phyloP scores from a whole-genome alignment of 1,284 basidiomycete genomes.

The Crocinoboletus sp. region DNA sequence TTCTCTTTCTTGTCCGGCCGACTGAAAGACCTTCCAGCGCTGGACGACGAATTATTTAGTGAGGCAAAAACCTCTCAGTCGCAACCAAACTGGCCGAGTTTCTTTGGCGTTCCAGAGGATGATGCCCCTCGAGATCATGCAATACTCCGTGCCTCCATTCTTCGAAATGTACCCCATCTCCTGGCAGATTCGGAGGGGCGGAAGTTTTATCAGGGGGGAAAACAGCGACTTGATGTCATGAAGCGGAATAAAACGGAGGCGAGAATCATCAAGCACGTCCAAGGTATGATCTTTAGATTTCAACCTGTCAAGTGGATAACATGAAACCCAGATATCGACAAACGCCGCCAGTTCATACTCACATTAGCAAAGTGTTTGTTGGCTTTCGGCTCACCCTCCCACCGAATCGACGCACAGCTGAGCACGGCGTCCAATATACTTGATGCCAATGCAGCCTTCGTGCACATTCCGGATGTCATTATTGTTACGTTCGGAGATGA shows the following conservation, averaged over 20 bases:
- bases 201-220: constrained; percentile 28
- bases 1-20: constrained; percentile 17
- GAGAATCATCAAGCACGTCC: constrained; percentile 32
- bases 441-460: constrained; percentile 64
- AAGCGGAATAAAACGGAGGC: constrained; percentile 18
- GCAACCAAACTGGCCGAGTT: constrained; percentile 24
- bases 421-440: constrained; percentile 50
- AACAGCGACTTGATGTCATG: constrained; percentile 24
- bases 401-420: constrained; percentile 81
- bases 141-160: constrained; percentile 8
- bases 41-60: constrained; percentile 27
- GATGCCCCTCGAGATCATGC: constrained; percentile 15
- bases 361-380: constrained; percentile 79
- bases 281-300: constrained; percentile 24
- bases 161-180: constrained; percentile 2
- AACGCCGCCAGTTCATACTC: constrained; percentile 73
- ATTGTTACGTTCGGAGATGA: constrained; percentile 73
- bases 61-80: constrained; percentile 26
- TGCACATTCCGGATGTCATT: constrained; percentile 76
- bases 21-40: constrained; percentile 9
- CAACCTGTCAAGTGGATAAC: neutral
- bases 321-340: constrained; percentile 47
- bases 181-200: constrained; percentile 19
- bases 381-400: constrained; percentile 80
- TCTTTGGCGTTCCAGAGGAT: constrained; percentile 22